phyloP scores from a whole-genome alignment of 2,329 filamentous ascomycete species.

The Blastomyces silverae region DNA sequence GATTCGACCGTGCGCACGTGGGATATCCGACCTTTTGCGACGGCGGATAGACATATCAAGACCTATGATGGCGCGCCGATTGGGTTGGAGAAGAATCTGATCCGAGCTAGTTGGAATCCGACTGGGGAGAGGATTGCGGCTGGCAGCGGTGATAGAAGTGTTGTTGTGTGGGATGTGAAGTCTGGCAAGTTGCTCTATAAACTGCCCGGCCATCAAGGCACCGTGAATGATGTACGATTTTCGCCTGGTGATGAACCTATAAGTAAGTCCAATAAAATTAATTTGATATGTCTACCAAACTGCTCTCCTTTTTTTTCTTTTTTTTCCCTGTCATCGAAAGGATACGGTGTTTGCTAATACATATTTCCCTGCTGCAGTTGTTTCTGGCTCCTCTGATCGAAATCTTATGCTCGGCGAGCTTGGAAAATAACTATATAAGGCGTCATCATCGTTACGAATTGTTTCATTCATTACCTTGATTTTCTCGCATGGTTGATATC shows the following conservation, averaged over 20 bases:
- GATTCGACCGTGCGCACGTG: constrained; percentile 91
- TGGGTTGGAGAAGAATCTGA: constrained; percentile 85
- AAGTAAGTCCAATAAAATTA: constrained; percentile 54
- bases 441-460: not conserved
- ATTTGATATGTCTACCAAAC: not conserved
- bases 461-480: not conserved
- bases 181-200: constrained; percentile 91
- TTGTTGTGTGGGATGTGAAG: constrained; percentile 82
- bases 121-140: constrained; percentile 81
- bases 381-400: constrained; percentile 84
- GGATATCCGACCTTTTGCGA: constrained; percentile 93
- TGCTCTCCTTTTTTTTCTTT: not conserved
- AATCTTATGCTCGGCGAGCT: constrained; percentile 79
- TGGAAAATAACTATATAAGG: constrained; percentile 47
- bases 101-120: constrained; percentile 82
- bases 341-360: constrained; percentile 21
- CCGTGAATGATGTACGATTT: constrained; percentile 91
- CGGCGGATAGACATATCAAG: constrained; percentile 72
- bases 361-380: constrained; percentile 49
- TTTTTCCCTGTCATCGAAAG: not conserved
- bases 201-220: constrained; percentile 88
- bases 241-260: constrained; percentile 78
- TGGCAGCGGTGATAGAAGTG: constrained; percentile 83
- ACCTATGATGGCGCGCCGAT: constrained; percentile 88
- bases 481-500: not conserved